These are phyloP conservation scores for Boletus mariae DNA, from an alignment of 1,284 basidiomycete genomes.

Conservation along the genomic window DNA sequence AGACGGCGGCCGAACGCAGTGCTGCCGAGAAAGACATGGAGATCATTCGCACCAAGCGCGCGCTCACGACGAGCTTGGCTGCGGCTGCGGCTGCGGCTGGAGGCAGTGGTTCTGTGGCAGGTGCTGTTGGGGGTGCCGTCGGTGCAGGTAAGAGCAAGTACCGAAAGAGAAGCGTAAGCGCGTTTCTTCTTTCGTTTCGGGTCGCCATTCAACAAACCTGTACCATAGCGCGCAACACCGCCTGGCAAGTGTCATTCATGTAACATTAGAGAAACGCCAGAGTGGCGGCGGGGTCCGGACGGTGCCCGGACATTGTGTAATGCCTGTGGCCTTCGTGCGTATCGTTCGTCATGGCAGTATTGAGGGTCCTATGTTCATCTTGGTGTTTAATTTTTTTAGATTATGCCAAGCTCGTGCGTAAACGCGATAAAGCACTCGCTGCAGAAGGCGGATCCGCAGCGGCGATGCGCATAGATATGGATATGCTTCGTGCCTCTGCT, in stretches of 20 bases:
- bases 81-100: constrained; percentile 39
- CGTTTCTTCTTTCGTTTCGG: constrained; percentile 7
- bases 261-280: constrained; percentile 79
- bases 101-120: constrained; percentile 21
- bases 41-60: constrained; percentile 71
- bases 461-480: constrained; percentile 62
- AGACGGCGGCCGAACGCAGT: constrained; percentile 37
- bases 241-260: constrained; percentile 82
- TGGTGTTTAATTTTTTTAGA: constrained; percentile 38
- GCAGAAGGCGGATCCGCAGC: constrained; percentile 41
- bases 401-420: constrained; percentile 75
- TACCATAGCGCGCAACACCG: constrained; percentile 66
- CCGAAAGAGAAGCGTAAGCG: constrained; percentile 71
- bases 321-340: constrained; percentile 78
- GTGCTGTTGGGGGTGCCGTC: constrained; percentile 25
- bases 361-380: constrained; percentile 35
- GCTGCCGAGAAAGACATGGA: constrained; percentile 80
- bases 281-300: constrained; percentile 78
- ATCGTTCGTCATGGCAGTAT: constrained; percentile 1
- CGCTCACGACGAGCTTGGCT: constrained; percentile 51
- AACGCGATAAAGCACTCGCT: constrained; percentile 57
- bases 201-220: constrained; percentile 18
- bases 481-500: constrained; percentile 67
- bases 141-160: constrained; percentile 63
- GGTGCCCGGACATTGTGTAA: constrained; percentile 78